These are phyloP conservation scores for Jimgerdemannia flammicorona DNA, from an alignment of 192 early-diverging fungal species.

Conservation along the genomic window DNA sequence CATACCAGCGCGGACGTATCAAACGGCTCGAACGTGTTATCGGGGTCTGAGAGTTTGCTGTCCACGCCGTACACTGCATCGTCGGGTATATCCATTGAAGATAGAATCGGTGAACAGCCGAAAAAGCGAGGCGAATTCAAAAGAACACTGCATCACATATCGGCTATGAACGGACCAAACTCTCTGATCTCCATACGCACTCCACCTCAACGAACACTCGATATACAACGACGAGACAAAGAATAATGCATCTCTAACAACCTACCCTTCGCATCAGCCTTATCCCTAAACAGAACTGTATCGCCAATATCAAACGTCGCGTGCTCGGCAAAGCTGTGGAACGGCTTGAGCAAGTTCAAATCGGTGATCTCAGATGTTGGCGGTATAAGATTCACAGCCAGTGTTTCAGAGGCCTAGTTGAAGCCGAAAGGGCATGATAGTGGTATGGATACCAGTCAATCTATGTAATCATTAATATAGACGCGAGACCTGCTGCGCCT, in stretches of 20 bases:
- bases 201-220: background rate
- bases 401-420: background rate
- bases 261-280: background rate
- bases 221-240: background rate
- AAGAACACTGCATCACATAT: background rate
- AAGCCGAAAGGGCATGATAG: background rate
- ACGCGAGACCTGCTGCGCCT: no score
- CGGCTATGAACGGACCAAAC: background rate
- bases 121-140: background rate
- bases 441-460: no score
- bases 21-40: background rate
- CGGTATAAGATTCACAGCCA: background rate
- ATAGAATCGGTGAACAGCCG: background rate
- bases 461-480: no score
- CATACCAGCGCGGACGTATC: background rate
- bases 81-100: background rate
- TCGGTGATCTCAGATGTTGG: background rate
- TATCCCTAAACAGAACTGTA: background rate
- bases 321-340: background rate
- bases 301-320: constrained; percentile 6
- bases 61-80: background rate
- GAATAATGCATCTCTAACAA: background rate
- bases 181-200: background rate
- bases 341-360: background rate
- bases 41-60: background rate